Percentiles rank a stretch among this genome's conserved stretches.
Conservation (phyloP, 176 grass and related monocot genomes). For the Eleusine indica region DNA sequence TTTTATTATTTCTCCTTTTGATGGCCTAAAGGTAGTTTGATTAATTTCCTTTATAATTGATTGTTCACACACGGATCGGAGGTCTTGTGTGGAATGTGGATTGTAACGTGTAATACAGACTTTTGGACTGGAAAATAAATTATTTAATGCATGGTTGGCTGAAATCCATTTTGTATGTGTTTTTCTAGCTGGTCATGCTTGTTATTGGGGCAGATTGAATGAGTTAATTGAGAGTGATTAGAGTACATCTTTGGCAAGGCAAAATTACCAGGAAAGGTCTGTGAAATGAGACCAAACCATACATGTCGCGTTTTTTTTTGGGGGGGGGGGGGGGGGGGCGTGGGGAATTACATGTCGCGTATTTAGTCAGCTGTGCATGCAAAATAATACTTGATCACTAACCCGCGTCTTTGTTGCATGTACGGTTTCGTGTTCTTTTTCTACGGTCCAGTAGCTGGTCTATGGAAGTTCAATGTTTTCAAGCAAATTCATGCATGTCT, state of each 20-base stretch:
- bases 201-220: neutral
- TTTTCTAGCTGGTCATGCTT: neutral
- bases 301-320: neutral
- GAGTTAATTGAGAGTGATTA: neutral
- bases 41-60: too few species aligned
- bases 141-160: neutral
- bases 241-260: conserved; percentile 14
- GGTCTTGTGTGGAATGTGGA: too few species aligned
- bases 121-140: too few species aligned
- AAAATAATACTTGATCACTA: conserved; percentile 34
- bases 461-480: conserved; percentile 47
- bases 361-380: conserved; percentile 32
- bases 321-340: too few species aligned
- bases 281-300: conserved; percentile 28
- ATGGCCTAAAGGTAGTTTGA: neutral
- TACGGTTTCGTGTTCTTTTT: conserved; percentile 22
- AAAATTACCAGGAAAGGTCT: conserved; percentile 36
- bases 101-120: too few species aligned
- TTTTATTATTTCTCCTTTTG: neutral
- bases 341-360: neutral
- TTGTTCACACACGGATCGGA: too few species aligned
- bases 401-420: neutral
- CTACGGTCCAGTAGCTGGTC: conserved; percentile 43
- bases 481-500: neutral
- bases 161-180: neutral